A percentile compares a stretch with the other conserved stretches of the same genome.
These are phyloP conservation scores for Linanthus parryae DNA, from an alignment of 148 eudicot species.

Conservation along the genomic window DNA sequence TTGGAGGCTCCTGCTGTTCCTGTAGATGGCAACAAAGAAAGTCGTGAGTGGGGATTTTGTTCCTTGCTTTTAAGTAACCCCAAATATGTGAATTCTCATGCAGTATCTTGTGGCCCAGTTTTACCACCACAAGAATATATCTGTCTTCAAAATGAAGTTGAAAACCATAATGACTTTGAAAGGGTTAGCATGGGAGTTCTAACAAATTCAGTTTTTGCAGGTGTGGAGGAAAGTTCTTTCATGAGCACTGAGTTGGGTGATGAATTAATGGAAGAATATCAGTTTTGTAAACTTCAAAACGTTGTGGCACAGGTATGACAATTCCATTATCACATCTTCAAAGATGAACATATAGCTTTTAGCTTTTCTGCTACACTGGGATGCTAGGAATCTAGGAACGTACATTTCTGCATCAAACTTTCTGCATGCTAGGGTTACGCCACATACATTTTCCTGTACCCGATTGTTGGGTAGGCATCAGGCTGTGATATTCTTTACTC, in stretches of 20 bases:
- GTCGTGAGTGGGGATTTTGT: slow-evolving; percentile 17
- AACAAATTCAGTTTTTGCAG: slow-evolving; percentile 35
- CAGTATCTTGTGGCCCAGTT: slow-evolving; percentile 20
- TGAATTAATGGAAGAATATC: slow-evolving; percentile 45
- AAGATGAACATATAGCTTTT: too few relatives aligned
- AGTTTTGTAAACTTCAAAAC: slow-evolving; percentile 61
- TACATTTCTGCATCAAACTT: too few relatives aligned
- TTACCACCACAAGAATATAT: slow-evolving; percentile 18
- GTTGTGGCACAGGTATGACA: slow-evolving; percentile 70
- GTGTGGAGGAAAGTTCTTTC: slow-evolving; percentile 39
- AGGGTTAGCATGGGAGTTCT: too few relatives aligned
- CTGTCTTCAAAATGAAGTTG: slow-evolving; percentile 18
- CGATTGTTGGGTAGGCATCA: too few relatives aligned
- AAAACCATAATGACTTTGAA: too few relatives aligned
- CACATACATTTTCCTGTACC: too few relatives aligned
- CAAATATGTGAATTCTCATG: slow-evolving; percentile 17
- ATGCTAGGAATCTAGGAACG: too few relatives aligned
- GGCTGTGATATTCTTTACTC: too few relatives aligned
- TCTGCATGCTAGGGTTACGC: too few relatives aligned
- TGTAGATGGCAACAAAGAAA: slow-evolving; percentile 24
- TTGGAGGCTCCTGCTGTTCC: slow-evolving; percentile 20
- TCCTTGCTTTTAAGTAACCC: slow-evolving; percentile 8
- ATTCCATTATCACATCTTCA: too few relatives aligned
- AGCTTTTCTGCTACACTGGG: too few relatives aligned
- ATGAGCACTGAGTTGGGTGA: slow-evolving; percentile 50